phyloP scores from a whole-genome alignment of 2,329 filamentous ascomycete species.

The Stagonosporopsis tanaceti region DNA sequence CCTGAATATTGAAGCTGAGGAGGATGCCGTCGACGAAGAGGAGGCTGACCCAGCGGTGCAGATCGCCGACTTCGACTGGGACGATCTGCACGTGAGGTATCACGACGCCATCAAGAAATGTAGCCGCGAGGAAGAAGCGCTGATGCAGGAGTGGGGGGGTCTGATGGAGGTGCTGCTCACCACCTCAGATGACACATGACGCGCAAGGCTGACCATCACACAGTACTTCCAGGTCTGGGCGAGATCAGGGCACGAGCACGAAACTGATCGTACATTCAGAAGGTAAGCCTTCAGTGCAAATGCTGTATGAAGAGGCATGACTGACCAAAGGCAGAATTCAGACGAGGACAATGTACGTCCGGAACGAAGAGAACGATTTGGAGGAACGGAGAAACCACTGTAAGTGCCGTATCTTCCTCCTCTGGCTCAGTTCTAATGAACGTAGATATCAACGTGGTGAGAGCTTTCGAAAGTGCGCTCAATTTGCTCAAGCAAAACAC shows the following conservation, averaged over 20 bases:
- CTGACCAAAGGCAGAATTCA: constrained; percentile 65
- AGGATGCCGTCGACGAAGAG: constrained; percentile 7
- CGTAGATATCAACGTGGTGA: constrained; percentile 56
- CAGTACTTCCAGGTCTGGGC: constrained; percentile 86
- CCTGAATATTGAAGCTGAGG: constrained; percentile 5
- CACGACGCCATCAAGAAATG: constrained; percentile 70
- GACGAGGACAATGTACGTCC: constrained; percentile 79
- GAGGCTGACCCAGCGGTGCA: constrained; percentile 38
- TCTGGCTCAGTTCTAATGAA: not conserved
- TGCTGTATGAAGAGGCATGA: not conserved
- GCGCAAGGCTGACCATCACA: constrained; percentile 14
- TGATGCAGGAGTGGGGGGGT: constrained; percentile 72
- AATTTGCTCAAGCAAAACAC: constrained; percentile 48
- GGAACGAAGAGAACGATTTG: constrained; percentile 74
- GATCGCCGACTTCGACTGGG: constrained; percentile 74
- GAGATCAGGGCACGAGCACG: constrained; percentile 72
- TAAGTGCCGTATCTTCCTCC: constrained; percentile 55
- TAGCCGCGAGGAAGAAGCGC: constrained; percentile 68
- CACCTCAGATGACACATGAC: not conserved
- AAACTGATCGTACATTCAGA: constrained; percentile 79
- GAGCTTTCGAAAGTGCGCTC: constrained; percentile 60
- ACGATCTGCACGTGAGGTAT: constrained; percentile 75
- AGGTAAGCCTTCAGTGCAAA: constrained; percentile 58
- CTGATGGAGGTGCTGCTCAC: constrained; percentile 45
- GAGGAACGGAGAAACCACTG: constrained; percentile 81